Evolutionary conservation across 2,329 filamentous ascomycete genomes (phyloP).

Genomic region (Peltaster fructicola): DNA sequence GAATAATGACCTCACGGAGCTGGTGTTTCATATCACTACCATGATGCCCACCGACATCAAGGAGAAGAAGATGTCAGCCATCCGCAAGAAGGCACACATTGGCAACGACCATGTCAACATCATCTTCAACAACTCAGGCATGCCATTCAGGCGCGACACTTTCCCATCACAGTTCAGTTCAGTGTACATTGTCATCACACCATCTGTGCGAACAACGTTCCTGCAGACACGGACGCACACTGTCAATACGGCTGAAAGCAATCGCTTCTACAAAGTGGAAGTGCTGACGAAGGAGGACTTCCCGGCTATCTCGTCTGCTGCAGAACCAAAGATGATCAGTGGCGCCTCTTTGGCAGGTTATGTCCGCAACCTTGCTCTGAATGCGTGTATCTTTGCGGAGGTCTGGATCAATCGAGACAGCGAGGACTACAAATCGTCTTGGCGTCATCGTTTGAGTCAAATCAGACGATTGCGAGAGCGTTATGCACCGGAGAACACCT

Average conservation of each 20-base stretch:
- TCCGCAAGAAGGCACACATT: conserved; percentile 62
- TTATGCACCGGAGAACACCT: conserved; percentile 7
- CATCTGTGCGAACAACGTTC: conserved; percentile 63
- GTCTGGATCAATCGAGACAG: conserved; percentile 64
- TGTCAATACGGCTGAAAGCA: conserved; percentile 15
- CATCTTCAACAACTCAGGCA: conserved; percentile 90
- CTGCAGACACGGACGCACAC: conserved; percentile 41
- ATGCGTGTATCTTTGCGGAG: conserved; percentile 79
- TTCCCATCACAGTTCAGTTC: conserved; percentile 94
- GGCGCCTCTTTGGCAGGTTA: conserved; percentile 68
- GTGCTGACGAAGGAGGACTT: conserved; percentile 79
- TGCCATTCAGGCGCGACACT: conserved; percentile 59
- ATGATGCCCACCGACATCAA: conserved; percentile 88
- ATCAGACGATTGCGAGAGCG: conserved; percentile 67
- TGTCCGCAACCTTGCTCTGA: conserved; percentile 74
- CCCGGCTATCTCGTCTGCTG: conserved; percentile 77
- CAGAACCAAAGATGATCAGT: conserved; percentile 76
- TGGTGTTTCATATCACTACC: conserved; percentile 88
- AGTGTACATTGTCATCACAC: conserved; percentile 89
- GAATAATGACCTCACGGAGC: conserved; percentile 86
- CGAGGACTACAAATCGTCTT: conserved; percentile 65
- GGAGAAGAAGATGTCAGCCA: conserved; percentile 39
- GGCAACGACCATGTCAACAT: conserved; percentile 96
- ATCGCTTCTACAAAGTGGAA: conserved; percentile 69
- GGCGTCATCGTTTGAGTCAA: conserved; percentile 71